Conservation (phyloP, 768 basidiomycete genomes). For the Russula brevipes region DNA sequence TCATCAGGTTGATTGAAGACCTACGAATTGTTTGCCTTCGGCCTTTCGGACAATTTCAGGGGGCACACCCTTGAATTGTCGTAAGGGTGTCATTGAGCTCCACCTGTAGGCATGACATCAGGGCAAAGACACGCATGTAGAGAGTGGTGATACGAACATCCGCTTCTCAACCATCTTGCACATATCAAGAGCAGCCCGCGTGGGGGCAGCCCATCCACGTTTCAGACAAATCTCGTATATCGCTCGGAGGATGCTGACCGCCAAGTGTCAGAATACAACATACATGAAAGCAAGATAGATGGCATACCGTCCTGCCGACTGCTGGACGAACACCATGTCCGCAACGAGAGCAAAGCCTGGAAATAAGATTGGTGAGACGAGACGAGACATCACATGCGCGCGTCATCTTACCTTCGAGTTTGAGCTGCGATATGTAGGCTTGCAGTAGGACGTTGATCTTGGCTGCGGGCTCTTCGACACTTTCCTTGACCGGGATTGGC, state of each 20-base stretch:
- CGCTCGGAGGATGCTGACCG: constrained; percentile 76
- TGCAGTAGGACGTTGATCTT: constrained; percentile 97
- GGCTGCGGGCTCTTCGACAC: constrained; percentile 91
- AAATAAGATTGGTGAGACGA: not conserved
- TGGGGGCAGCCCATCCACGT: constrained; percentile 95
- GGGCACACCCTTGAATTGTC: constrained; percentile 93
- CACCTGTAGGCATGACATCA: constrained; percentile 52
- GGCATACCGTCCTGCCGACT: constrained; percentile 84
- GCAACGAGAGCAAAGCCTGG: constrained; percentile 78
- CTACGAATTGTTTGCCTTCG: constrained; percentile 94
- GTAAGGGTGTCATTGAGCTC: constrained; percentile 94
- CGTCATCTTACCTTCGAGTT: constrained; percentile 63
- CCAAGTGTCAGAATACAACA: constrained; percentile 9
- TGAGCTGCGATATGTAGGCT: constrained; percentile 89
- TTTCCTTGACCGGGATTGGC: constrained; percentile 95
- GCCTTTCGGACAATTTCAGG: constrained; percentile 82
- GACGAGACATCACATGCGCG: not conserved
- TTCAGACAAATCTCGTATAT: constrained; percentile 98
- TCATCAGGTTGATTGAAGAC: constrained; percentile 29
- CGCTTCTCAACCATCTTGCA: constrained; percentile 94
- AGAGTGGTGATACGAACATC: constrained; percentile 46
- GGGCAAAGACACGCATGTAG: not conserved
- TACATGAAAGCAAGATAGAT: not conserved
- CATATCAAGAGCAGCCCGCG: constrained; percentile 83
- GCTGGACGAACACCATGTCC: constrained; percentile 95